Conservation (phyloP, 2,329 filamentous ascomycete species). For the Cladophialophora yegresii region DNA sequence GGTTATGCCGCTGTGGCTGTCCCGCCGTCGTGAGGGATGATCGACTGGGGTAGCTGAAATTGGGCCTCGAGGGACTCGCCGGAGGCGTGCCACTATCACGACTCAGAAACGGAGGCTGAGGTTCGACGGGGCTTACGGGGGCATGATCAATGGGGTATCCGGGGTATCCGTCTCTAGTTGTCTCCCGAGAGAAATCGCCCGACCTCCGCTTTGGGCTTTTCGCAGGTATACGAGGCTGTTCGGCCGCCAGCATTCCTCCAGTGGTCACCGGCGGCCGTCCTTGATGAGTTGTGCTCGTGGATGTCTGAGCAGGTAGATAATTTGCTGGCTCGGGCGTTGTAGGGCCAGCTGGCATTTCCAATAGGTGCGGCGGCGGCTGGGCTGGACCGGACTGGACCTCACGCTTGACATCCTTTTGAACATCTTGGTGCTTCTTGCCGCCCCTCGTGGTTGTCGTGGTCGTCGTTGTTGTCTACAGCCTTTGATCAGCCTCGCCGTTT, state of each 20-base stretch:
- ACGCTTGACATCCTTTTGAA: conserved; percentile 28
- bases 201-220: conserved; percentile 30
- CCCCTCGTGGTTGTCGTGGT: conserved; percentile 34
- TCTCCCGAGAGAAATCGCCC: conserved; percentile 21
- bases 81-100: conserved; percentile 24
- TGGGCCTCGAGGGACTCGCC: conserved; percentile 27
- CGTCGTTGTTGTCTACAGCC: conserved; percentile 32
- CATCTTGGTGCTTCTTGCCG: conserved; percentile 32
- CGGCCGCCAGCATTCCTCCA: conserved; percentile 17
- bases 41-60: conserved; percentile 36
- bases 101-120: conserved; percentile 17
- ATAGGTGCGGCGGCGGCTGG: conserved; percentile 22
- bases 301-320: conserved; percentile 4
- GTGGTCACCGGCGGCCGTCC: conserved; percentile 11
- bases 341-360: conserved; percentile 15
- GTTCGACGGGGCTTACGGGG: conserved; percentile 30
- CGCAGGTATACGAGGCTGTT: conserved; percentile 24
- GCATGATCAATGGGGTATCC: conserved; percentile 9
- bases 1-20: conserved; percentile 29
- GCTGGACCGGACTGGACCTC: conserved; percentile 19
- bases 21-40: conserved; percentile 25
- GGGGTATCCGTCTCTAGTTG: conserved; percentile 1
- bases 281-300: conserved; percentile 21
- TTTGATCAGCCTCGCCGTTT: neutral
- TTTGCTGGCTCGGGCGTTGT: conserved; percentile 1